Conservation (phyloP, 768 basidiomycete genomes). For the Saitozyma podzolica region DNA sequence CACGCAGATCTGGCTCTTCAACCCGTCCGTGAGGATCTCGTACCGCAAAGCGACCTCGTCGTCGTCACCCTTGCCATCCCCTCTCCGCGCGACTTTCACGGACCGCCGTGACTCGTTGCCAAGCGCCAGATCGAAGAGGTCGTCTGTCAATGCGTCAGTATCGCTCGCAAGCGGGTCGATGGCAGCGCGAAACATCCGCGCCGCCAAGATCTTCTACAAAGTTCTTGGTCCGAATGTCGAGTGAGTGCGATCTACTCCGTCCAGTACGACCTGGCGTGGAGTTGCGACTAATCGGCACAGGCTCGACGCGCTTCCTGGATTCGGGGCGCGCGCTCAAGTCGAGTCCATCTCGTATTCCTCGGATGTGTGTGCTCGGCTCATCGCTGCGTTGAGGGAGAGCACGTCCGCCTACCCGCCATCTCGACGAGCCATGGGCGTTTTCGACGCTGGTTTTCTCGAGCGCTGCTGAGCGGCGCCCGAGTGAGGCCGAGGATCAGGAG, state of each 20-base stretch:
- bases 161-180: neutral
- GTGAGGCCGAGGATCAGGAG: too few species aligned
- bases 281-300: slow-evolving; percentile 48
- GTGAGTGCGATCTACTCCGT: slow-evolving; percentile 5
- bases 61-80: neutral
- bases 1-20: slow-evolving; percentile 87
- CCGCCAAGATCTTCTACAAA: slow-evolving; percentile 82
- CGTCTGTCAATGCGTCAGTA: neutral
- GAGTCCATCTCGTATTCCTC: slow-evolving; percentile 83
- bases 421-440: slow-evolving; percentile 43
- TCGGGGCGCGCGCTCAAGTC: slow-evolving; percentile 83
- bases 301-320: slow-evolving; percentile 57
- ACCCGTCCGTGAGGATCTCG: slow-evolving; percentile 77
- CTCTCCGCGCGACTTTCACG: neutral
- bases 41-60: slow-evolving; percentile 64
- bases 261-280: neutral
- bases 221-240: slow-evolving; percentile 54
- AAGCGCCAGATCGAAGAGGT: too few species aligned
- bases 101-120: too few species aligned
- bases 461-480: slow-evolving; percentile 13
- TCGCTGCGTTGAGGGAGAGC: slow-evolving; percentile 71
- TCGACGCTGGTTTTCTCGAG: slow-evolving; percentile 52
- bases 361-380: slow-evolving; percentile 70
- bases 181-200: slow-evolving; percentile 18
- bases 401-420: slow-evolving; percentile 52